These are phyloP conservation scores for Candida nemodendra DNA, from an alignment of 805 yeast genomes.

Conservation along the genomic window DNA sequence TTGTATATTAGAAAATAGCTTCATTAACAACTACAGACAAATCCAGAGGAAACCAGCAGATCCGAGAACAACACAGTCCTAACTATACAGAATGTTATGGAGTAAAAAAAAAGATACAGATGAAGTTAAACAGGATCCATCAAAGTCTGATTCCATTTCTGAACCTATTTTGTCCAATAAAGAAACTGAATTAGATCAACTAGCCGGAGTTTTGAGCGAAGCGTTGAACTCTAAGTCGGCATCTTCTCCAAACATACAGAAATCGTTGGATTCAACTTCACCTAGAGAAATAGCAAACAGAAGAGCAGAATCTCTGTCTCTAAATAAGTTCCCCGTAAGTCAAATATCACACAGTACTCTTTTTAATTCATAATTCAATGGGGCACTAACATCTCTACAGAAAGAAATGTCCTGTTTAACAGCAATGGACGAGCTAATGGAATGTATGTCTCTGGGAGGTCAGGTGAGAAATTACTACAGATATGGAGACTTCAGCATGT, in stretches of 20 bases:
- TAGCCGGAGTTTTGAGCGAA: slow-evolving; percentile 17
- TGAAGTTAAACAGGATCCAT: neutral
- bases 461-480: slow-evolving; percentile 82
- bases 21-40: no score
- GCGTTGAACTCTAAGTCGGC: slow-evolving; percentile 26
- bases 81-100: slow-evolving; percentile 10
- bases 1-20: no score
- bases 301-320: slow-evolving; percentile 26
- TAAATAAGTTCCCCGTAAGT: slow-evolving; percentile 34
- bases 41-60: no score
- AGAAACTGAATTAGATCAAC: slow-evolving; percentile 13
- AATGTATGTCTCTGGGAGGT: slow-evolving; percentile 89
- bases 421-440: slow-evolving; percentile 82
- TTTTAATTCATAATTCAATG: no score
- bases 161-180: neutral
- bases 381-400: no score
- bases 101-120: neutral
- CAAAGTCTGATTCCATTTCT: neutral
- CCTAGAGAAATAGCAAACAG: slow-evolving; percentile 30
- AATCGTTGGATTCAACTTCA: slow-evolving; percentile 4
- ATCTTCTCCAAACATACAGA: slow-evolving; percentile 7
- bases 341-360: no score
- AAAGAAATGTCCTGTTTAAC: slow-evolving; percentile 65
- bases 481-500: slow-evolving; percentile 72
- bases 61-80: no score